Evolutionary conservation across 176 grass and related monocot genomes (phyloP).

Genomic region (Paspalum notatum): DNA sequence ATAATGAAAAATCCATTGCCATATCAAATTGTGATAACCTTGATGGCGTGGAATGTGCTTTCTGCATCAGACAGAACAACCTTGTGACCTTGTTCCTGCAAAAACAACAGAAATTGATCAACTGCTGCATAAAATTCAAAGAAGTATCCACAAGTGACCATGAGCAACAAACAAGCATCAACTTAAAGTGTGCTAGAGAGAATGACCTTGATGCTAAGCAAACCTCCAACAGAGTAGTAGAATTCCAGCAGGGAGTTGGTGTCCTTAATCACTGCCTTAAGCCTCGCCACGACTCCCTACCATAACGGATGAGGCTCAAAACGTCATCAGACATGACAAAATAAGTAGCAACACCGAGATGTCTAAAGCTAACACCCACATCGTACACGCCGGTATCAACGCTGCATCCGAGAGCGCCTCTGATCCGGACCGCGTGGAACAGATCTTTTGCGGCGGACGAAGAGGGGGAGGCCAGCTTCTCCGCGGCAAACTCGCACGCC

Average conservation of each 20-base stretch:
- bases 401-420: constrained; percentile 46
- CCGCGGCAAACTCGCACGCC: constrained; percentile 50
- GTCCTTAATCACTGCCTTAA: constrained; percentile 76
- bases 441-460: constrained; percentile 60
- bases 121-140: background rate
- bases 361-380: constrained; percentile 50
- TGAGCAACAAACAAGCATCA: background rate
- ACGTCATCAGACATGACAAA: constrained; percentile 28
- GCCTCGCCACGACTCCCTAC: constrained; percentile 61
- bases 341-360: constrained; percentile 9
- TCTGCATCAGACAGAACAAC: constrained; percentile 63
- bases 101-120: background rate
- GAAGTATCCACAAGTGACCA: background rate
- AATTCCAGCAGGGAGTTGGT: constrained; percentile 78
- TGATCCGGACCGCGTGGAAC: constrained; percentile 60
- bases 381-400: constrained; percentile 42
- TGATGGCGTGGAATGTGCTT: constrained; percentile 88
- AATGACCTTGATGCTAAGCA: constrained; percentile 78
- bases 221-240: constrained; percentile 73
- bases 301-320: constrained; percentile 32
- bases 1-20: background rate
- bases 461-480: constrained; percentile 37
- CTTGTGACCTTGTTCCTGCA: constrained; percentile 73
- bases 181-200: background rate
- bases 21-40: constrained; percentile 48